Evolutionary conservation across 2,329 filamentous ascomycete species (phyloP), one percentile per base, ranked within the genome.

Genomic region (Xylariaceae sp.): DNA sequence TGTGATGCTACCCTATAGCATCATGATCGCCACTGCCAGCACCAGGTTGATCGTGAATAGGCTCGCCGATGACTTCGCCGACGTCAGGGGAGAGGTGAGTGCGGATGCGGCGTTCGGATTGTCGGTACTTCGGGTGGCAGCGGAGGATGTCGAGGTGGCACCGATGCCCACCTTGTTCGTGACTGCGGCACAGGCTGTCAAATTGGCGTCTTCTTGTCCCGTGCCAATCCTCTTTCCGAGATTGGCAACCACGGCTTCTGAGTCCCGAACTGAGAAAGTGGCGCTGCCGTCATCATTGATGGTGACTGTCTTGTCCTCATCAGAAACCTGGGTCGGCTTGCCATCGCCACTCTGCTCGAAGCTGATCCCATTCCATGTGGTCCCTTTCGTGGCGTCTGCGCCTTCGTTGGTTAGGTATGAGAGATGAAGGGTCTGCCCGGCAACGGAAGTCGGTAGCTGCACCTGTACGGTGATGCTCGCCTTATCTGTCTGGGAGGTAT

Each of bases 321-420:
- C 64, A 32, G 74, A 69, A 18, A 73, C 70, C 9, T 66, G 57
- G 16, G 65, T 72, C 0, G 75, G 69, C n/a, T 67, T 73, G 55
- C 79, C 78, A 40, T 77, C 72, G 32, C 66, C 66, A 56, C 71
- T 74, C 45, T 69, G 59, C 64, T 77, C 75, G 66, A 74, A 82
- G 57, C 69, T 72, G 60, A 81, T 69, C 44, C 78, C 78, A 64
- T 80, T 79, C 73, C 74, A 82, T 7, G 74, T 77, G 1, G 75
- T 76, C 46, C 73, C 73, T 41, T 66, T 58, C 14, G 73, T 72
- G 7, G 73, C 70, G 52, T 81, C 78, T 9, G 76, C 73, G 29
- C 79, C 78, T 16, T 71, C 67, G 26, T 71, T 75, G n/a, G 75
- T 80, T 40, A 81, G 74, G 62, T 77, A 77, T 3, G 78, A 74